Evolutionary conservation across 192 early-diverging fungal genomes (phyloP), one percentile per base, ranked within the genome.

Genomic region (Linnemannia elongata): DNA sequence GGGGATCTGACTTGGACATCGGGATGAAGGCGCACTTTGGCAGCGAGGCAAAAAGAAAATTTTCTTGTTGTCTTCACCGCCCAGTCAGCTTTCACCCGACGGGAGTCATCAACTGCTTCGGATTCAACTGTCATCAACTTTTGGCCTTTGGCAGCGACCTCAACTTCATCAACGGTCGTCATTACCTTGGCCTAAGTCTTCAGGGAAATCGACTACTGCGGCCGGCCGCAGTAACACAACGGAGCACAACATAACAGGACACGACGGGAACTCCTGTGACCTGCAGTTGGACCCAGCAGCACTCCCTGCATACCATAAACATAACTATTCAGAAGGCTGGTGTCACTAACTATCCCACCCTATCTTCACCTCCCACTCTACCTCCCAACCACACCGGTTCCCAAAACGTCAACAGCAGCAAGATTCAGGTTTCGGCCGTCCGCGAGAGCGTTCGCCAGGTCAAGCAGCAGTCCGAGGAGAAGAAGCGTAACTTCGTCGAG

Each of bases 401-500:
- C 55, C 49, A 52, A 52, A 81, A 77, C 80, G 85, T 88, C 54
- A 68, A 83, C 76, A 88, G 82, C 78, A 94, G 93, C 89, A 98
- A 99, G 91, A 93, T 99, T 90, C 93, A 93, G 90, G 96, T 96
- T 90, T 91, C 95, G 89, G 93, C 94, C 93, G 97, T 97, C 90
- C 94, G 97, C 88, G 95, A 95, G 76, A 90, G 94, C 87, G 93
- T 97, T 81, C 78, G 86, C 42, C 89, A 90, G 77, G 89, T 99
- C 84, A 91, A 95, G 82, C 82, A 85, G 63, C 95, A 88, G 89
- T 94, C 97, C 86, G 93, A 94, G 91, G 97, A 96, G 92, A 97
- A 97, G 92, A 93, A 95, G 89, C 93, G 98, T 87, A 99, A 99
- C 90, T 99, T 99, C 94, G 92, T 91, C 74, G 98, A 99, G 93